These are phyloP conservation scores for Solanum etuberosum DNA, from an alignment of 257 asterid species.

Conservation along the genomic window DNA sequence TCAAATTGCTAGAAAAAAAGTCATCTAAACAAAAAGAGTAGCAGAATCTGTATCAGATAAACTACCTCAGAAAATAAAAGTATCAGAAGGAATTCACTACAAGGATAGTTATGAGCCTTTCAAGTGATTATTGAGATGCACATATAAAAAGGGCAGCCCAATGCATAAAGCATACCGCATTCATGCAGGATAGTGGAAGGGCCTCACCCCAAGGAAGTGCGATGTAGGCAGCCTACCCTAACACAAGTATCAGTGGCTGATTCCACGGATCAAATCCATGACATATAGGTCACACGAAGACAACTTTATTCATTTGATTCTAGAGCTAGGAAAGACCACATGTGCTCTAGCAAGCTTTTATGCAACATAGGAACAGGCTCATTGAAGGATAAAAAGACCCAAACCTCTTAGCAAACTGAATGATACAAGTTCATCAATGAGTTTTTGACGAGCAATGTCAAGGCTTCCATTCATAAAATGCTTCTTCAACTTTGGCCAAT, in stretches of 20 bases:
- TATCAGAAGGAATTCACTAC: background rate
- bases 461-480: constrained; percentile 77
- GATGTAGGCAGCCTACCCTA: background rate
- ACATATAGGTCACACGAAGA: background rate
- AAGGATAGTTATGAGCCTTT: background rate
- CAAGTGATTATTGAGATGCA: background rate
- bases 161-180: background rate
- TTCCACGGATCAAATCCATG: background rate
- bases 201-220: background rate
- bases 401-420: constrained; percentile 86
- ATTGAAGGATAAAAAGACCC: constrained; percentile 15
- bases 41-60: background rate
- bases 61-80: background rate
- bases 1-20: background rate
- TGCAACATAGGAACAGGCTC: background rate
- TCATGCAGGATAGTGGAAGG: background rate
- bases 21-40: background rate
- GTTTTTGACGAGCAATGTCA: constrained; percentile 93
- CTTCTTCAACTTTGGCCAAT: constrained; percentile 92
- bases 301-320: background rate
- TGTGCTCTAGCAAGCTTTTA: background rate
- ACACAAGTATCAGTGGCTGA: background rate
- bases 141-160: background rate
- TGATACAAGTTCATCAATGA: constrained; percentile 73
- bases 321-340: background rate